Evolutionary conservation across 176 grass and related monocot genomes (phyloP).

Genomic region (Lolium perenne): DNA sequence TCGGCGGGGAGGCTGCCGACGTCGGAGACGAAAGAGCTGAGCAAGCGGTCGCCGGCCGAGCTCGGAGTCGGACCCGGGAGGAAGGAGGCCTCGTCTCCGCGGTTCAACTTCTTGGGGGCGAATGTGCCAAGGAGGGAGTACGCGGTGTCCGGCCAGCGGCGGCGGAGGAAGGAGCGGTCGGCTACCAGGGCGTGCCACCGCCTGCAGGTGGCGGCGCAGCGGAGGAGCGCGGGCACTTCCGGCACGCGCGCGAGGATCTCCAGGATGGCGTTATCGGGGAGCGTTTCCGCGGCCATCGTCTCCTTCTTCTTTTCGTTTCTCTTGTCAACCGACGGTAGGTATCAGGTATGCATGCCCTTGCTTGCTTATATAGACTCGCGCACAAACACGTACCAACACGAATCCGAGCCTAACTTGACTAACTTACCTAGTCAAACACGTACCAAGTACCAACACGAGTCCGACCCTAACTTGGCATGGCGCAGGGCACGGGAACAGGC

Average conservation of each 20-base stretch:
- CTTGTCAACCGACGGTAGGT: not conserved
- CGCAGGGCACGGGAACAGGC: no score
- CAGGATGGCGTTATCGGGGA: not conserved
- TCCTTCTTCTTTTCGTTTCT: not conserved
- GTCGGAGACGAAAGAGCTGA: constrained; percentile 12
- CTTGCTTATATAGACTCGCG: not conserved
- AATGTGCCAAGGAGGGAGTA: not conserved
- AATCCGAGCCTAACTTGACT: not conserved
- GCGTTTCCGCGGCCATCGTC: not conserved
- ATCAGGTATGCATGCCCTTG: not conserved
- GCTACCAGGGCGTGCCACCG: not conserved
- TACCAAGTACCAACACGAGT: no score
- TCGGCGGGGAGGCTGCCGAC: not conserved
- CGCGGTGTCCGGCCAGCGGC: constrained; percentile 1
- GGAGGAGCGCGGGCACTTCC: constrained; percentile 4
- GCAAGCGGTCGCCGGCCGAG: not conserved
- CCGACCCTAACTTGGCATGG: no score
- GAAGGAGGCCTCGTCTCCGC: not conserved
- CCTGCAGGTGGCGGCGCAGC: constrained; percentile 3
- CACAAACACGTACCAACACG: not conserved
- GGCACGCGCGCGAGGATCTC: constrained; percentile 17
- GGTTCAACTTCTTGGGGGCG: not conserved
- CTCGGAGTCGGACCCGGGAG: not conserved
- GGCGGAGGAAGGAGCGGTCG: constrained; percentile 3
- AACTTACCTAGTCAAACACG: not conserved